Evolutionary conservation across 129 eudicot genomes (phyloP).

Genomic region (Apium graveolens): DNA sequence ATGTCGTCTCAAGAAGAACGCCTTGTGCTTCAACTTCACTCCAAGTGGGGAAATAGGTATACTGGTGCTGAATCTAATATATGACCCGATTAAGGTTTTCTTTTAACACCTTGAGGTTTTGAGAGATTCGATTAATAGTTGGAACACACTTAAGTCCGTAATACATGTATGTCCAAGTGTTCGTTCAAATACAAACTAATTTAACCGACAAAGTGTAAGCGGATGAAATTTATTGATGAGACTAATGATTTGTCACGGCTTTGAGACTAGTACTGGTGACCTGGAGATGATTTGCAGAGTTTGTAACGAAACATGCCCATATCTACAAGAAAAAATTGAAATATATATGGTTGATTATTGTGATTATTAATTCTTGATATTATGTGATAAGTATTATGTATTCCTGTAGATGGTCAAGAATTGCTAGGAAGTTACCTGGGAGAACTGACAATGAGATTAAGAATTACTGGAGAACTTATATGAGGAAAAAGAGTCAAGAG

Average conservation of each 20-base stretch:
- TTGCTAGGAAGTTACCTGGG: conserved; percentile 85
- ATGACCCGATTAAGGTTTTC: too few species aligned
- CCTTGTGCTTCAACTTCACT: conserved; percentile 78
- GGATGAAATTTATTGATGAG: neutral
- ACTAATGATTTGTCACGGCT: neutral
- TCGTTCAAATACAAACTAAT: neutral
- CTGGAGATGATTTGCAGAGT: neutral
- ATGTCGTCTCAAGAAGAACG: conserved; percentile 91
- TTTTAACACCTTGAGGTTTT: too few species aligned
- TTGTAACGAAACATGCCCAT: neutral
- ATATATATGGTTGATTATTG: too few species aligned
- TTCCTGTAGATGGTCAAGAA: conserved; percentile 68
- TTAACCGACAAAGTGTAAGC: neutral
- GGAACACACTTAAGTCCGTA: neutral
- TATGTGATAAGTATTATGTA: neutral
- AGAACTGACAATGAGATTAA: conserved; percentile 90
- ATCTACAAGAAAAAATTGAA: too few species aligned
- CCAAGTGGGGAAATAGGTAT: conserved; percentile 95
- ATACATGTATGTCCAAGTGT: neutral
- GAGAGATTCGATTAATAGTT: neutral
- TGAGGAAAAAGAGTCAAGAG: conserved; percentile 63
- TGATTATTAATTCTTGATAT: too few species aligned
- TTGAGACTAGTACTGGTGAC: neutral
- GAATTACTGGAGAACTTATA: conserved; percentile 87
- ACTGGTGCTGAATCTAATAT: neutral